These are phyloP conservation scores for Hypericum androsaemum DNA, from an alignment of 345 rosid genomes.

Conservation along the genomic window DNA sequence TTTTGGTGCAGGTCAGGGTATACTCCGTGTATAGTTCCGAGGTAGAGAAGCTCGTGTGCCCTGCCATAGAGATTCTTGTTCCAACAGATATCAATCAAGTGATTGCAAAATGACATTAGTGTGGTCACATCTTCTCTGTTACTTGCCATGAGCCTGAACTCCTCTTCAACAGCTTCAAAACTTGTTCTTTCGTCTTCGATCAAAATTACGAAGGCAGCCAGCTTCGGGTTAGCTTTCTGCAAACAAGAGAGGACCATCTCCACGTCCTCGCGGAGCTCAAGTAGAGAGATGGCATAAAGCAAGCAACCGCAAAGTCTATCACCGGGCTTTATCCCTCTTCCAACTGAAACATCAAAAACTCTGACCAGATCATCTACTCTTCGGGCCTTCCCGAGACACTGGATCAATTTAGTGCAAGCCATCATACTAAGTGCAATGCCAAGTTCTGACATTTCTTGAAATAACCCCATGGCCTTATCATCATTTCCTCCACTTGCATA, in stretches of 20 bases:
- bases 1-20: slow-evolving; percentile 74
- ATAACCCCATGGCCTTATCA: slow-evolving; percentile 55
- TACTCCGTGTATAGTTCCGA: slow-evolving; percentile 65
- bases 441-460: slow-evolving; percentile 48
- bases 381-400: slow-evolving; percentile 65
- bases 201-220: slow-evolving; percentile 44
- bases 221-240: slow-evolving; percentile 50
- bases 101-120: slow-evolving; percentile 79
- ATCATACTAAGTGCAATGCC: slow-evolving; percentile 66
- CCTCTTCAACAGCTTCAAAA: slow-evolving; percentile 46
- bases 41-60: slow-evolving; percentile 76
- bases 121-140: slow-evolving; percentile 43
- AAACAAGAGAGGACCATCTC: slow-evolving; percentile 60
- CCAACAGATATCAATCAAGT: slow-evolving; percentile 79
- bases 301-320: slow-evolving; percentile 87
- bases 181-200: slow-evolving; percentile 34
- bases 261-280: slow-evolving; percentile 42
- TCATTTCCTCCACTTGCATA: slow-evolving; percentile 70
- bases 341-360: slow-evolving; percentile 40
- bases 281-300: slow-evolving; percentile 61
- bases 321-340: slow-evolving; percentile 58
- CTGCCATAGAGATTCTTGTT: slow-evolving; percentile 40
- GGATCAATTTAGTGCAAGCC: slow-evolving; percentile 85
- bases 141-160: slow-evolving; percentile 48
- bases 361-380: slow-evolving; percentile 56